Evolutionary conservation across 1,284 basidiomycete species (phyloP).

Genomic region (Xerocomus minutiporus): DNA sequence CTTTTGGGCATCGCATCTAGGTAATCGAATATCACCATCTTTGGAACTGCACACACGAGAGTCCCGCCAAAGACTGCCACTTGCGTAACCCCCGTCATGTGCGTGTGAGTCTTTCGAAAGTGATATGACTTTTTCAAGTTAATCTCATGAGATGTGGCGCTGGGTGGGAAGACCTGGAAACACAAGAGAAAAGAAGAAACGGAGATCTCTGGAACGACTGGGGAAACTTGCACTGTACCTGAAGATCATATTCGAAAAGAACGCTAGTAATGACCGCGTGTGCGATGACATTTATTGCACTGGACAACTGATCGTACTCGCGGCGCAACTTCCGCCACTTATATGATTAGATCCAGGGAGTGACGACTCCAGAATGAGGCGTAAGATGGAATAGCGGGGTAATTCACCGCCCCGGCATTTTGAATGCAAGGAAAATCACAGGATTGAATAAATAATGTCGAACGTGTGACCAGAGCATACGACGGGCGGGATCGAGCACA

Average conservation of each 20-base stretch:
- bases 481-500: background rate
- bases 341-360: background rate
- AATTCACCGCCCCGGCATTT: background rate
- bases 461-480: background rate
- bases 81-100: background rate
- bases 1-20: background rate
- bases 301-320: background rate
- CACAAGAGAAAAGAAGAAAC: background rate
- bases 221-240: background rate
- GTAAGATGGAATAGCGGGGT: background rate
- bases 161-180: background rate
- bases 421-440: background rate
- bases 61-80: background rate
- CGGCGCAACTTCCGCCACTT: slow-evolving; percentile 5
- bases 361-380: background rate
- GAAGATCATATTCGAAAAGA: background rate
- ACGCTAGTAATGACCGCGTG: background rate
- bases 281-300: background rate
- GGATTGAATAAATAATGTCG: slow-evolving; percentile 2
- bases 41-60: background rate
- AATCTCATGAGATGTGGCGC: background rate
- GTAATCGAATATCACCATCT: background rate
- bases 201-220: background rate
- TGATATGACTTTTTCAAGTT: background rate
- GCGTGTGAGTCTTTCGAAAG: background rate